These are phyloP conservation scores for Ambrosia artemisiifolia DNA, from an alignment of 129 eudicot species.

Conservation along the genomic window DNA sequence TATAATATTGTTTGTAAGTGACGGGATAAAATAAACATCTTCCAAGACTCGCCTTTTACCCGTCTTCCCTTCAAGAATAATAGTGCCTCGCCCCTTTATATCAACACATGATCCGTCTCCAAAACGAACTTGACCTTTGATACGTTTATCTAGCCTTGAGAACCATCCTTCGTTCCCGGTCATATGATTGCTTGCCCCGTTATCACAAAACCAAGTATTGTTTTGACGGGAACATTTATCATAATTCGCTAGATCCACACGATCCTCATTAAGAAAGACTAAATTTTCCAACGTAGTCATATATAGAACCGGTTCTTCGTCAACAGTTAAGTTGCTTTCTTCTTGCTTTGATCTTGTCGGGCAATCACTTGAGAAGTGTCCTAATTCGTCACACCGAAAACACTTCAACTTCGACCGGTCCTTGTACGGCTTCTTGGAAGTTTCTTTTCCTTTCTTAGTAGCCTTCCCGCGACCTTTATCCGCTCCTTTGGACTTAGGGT, in stretches of 20 bases:
- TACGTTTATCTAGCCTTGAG: too few relatives aligned
- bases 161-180: too few relatives aligned
- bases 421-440: not conserved
- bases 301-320: not conserved
- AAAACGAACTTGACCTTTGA: too few relatives aligned
- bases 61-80: not conserved
- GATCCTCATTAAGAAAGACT: not conserved
- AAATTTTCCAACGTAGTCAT: not conserved
- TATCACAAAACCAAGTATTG: not conserved
- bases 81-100: not conserved
- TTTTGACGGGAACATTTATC: not conserved
- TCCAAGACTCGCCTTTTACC: not conserved
- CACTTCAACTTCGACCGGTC: not conserved
- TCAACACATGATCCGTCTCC: not conserved
- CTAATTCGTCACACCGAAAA: not conserved
- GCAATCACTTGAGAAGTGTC: not conserved
- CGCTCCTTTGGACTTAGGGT: too few relatives aligned
- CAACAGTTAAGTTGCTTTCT: not conserved
- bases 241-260: not conserved
- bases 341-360: not conserved
- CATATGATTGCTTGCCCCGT: not conserved
- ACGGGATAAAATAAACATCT: not conserved
- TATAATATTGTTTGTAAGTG: too few relatives aligned
- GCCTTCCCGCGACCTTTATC: too few relatives aligned
- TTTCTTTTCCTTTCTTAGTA: too few relatives aligned